Evolutionary conservation across 345 rosid genomes (phyloP).

Genomic region (Eutrema heterophyllum): DNA sequence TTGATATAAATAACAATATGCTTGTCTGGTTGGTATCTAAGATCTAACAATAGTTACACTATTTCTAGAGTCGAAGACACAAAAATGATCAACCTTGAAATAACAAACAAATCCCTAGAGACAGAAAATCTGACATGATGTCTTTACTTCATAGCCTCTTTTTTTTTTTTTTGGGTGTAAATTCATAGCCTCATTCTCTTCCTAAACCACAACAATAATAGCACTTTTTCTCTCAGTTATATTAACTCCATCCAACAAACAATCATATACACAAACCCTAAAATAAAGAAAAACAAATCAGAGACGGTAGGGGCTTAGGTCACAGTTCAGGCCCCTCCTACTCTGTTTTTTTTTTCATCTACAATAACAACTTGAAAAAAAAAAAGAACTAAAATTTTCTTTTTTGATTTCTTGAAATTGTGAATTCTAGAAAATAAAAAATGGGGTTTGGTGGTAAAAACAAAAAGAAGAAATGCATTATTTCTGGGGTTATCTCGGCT

Average conservation of each 20-base stretch:
- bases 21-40: neutral
- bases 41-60: neutral
- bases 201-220: neutral
- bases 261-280: neutral
- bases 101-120: neutral
- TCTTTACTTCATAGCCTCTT: no score
- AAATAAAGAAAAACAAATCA: neutral
- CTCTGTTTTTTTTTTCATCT: neutral
- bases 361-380: neutral
- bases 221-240: neutral
- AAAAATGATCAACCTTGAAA: neutral
- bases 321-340: neutral
- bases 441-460: neutral
- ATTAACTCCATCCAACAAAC: neutral
- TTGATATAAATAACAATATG: slow-evolving; percentile 3
- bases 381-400: neutral
- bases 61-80: neutral
- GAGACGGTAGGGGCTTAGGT: neutral
- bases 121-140: neutral
- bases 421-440: neutral
- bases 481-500: slow-evolving; percentile 36
- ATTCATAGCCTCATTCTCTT: neutral
- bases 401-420: neutral
- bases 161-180: no score
- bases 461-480: slow-evolving; percentile 34